Conservation (phyloP, 23 red algal species). For the Gracilariopsis chorda region DNA sequence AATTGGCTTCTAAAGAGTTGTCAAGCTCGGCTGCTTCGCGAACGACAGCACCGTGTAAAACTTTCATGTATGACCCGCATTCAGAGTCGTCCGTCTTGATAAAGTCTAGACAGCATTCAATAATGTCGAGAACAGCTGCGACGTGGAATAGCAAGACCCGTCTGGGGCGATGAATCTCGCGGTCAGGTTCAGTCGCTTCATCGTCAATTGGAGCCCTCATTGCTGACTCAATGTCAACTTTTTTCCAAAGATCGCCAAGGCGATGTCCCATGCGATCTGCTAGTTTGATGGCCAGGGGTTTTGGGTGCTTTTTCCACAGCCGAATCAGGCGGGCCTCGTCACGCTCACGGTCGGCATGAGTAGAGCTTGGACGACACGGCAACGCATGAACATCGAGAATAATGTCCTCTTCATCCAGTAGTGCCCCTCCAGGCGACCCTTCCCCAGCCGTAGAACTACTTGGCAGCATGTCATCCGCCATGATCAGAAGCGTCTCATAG, state of each 20-base stretch:
- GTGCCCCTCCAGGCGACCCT: background rate
- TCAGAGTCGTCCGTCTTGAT: too few species aligned
- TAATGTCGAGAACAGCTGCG: background rate
- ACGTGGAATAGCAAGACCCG: background rate
- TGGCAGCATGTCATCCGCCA: background rate
- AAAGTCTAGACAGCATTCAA: background rate
- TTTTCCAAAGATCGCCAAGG: background rate
- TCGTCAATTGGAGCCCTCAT: background rate
- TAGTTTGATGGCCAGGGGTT: background rate
- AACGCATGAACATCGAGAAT: background rate
- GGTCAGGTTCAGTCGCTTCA: background rate
- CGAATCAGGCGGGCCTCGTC: background rate
- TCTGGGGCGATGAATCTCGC: background rate
- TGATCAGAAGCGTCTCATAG: background rate
- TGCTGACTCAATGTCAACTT: background rate
- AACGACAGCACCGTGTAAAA: background rate
- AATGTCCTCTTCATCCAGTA: background rate
- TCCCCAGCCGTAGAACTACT: background rate
- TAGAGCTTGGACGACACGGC: background rate
- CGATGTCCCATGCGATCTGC: constrained; percentile 6
- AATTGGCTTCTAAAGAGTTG: background rate
- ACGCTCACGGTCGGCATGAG: background rate
- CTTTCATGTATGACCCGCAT: background rate
- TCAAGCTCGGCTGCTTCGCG: background rate
- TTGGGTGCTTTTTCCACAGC: background rate